Conservation (phyloP, 2,329 filamentous ascomycete species). For the Didymella keratinophila region DNA sequence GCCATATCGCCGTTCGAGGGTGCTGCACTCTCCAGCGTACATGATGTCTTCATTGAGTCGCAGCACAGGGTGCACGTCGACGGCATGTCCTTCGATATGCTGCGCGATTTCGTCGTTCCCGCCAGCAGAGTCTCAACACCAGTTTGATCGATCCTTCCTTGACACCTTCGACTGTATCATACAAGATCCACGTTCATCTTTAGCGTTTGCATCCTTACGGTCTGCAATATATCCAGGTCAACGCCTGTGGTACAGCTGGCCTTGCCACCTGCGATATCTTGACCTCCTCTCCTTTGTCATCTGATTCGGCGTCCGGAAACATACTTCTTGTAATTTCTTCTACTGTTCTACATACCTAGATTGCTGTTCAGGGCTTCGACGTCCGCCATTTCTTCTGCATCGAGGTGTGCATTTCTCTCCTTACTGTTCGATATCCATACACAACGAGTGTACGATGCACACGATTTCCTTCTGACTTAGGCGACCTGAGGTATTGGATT, state of each 20-base stretch:
- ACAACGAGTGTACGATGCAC: slow-evolving; percentile 38
- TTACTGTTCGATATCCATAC: slow-evolving; percentile 27
- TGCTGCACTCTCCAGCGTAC: slow-evolving; percentile 36
- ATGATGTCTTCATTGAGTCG: slow-evolving; percentile 44
- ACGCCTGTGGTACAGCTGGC: slow-evolving; percentile 35
- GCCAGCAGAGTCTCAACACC: slow-evolving; percentile 34
- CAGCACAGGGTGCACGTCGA: slow-evolving; percentile 46
- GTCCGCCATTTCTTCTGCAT: slow-evolving; percentile 14
- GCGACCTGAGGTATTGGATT: slow-evolving; percentile 4
- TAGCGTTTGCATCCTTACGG: slow-evolving; percentile 24
- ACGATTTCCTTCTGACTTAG: slow-evolving; percentile 28
- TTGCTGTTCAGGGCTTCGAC: slow-evolving; percentile 19
- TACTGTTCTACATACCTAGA: slow-evolving; percentile 23
- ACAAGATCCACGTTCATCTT: slow-evolving; percentile 17
- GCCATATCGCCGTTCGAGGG: slow-evolving; percentile 48
- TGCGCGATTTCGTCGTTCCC: slow-evolving; percentile 39
- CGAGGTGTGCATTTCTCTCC: slow-evolving; percentile 1
- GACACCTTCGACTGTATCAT: slow-evolving; percentile 1
- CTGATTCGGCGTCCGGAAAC: neutral
- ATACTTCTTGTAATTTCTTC: slow-evolving; percentile 32
- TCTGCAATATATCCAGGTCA: slow-evolving; percentile 21
- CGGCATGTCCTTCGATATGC: slow-evolving; percentile 49
- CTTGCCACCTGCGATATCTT: slow-evolving; percentile 28
- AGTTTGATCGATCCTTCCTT: slow-evolving; percentile 25
- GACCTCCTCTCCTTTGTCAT: slow-evolving; percentile 18